Conservation (phyloP, 108 stramenopile species). For the Conticribra guillardii region DNA sequence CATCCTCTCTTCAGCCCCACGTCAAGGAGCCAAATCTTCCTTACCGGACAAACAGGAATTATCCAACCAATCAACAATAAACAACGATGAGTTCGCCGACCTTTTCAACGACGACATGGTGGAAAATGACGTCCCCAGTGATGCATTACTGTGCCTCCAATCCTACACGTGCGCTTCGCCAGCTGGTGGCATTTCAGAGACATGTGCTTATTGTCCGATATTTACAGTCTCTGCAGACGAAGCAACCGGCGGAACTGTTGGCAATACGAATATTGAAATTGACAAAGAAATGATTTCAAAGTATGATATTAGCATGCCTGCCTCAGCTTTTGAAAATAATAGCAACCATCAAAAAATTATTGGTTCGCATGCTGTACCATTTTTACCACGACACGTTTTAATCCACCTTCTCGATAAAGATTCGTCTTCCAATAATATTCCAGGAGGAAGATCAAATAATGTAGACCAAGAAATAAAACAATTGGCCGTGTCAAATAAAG, state of each 20-base stretch:
- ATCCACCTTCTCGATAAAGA: conserved; percentile 18
- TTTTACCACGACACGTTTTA: conserved; percentile 24
- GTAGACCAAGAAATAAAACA: conserved; percentile 24
- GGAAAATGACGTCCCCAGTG: conserved; percentile 17
- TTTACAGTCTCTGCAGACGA: conserved; percentile 9
- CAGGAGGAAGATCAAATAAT: not conserved
- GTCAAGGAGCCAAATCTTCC: not conserved
- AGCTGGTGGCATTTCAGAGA: conserved; percentile 25
- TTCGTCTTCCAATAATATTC: not conserved
- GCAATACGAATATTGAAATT: not conserved
- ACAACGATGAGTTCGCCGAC: conserved; percentile 12
- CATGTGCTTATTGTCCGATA: conserved; percentile 50
- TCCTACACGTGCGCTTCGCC: conserved; percentile 24
- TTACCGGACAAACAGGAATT: not conserved
- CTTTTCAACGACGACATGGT: not conserved
- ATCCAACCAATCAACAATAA: not conserved
- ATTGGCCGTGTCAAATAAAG: conserved; percentile 16
- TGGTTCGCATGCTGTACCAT: conserved; percentile 40
- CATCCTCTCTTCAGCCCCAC: not conserved
- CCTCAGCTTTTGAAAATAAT: not conserved
- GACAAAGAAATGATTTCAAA: not conserved
- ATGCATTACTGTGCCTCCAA: conserved; percentile 38
- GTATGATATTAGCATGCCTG: not conserved
- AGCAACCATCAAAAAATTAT: not conserved
- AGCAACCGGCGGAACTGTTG: not conserved